Evolutionary conservation across 129 eudicot species (phyloP).

Genomic region (Arctium lappa): DNA sequence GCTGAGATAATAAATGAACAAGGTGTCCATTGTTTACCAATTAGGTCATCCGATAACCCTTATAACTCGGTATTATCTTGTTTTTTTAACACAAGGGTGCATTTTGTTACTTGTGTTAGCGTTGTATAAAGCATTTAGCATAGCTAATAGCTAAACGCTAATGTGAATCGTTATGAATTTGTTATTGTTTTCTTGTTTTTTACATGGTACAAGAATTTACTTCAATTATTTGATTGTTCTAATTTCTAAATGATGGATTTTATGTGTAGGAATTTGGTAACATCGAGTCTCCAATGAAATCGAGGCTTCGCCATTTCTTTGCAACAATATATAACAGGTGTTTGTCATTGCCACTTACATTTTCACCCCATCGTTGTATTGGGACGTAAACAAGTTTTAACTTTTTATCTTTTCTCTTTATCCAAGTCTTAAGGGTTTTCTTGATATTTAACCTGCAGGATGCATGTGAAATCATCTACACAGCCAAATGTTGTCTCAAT

Average conservation of each 20-base stretch:
- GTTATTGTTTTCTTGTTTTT: not conserved
- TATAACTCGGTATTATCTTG: not conserved
- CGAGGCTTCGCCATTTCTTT: constrained; percentile 82
- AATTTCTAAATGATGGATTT: not conserved
- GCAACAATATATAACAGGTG: constrained; percentile 88
- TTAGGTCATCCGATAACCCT: not conserved
- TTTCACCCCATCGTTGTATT: not conserved
- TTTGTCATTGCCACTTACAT: constrained; percentile 1
- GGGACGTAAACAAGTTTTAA: not conserved
- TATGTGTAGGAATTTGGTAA: constrained; percentile 94
- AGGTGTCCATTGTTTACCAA: too few species aligned
- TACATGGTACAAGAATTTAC: not conserved
- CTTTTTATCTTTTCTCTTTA: not conserved
- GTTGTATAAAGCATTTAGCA: too few species aligned
- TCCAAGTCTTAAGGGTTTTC: not conserved
- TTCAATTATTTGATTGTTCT: constrained; percentile 2
- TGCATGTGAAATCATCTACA: constrained; percentile 82
- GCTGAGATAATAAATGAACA: too few species aligned
- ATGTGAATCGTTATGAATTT: too few species aligned
- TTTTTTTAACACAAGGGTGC: too few species aligned
- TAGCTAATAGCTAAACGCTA: too few species aligned
- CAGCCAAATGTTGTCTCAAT: constrained; percentile 87
- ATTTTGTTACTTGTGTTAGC: too few species aligned
- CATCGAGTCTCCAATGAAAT: constrained; percentile 86
- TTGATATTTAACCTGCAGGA: constrained; percentile 47